phyloP scores from a whole-genome alignment of 2,329 filamentous ascomycete genomes.

The Fonsecaea pugnacius region DNA sequence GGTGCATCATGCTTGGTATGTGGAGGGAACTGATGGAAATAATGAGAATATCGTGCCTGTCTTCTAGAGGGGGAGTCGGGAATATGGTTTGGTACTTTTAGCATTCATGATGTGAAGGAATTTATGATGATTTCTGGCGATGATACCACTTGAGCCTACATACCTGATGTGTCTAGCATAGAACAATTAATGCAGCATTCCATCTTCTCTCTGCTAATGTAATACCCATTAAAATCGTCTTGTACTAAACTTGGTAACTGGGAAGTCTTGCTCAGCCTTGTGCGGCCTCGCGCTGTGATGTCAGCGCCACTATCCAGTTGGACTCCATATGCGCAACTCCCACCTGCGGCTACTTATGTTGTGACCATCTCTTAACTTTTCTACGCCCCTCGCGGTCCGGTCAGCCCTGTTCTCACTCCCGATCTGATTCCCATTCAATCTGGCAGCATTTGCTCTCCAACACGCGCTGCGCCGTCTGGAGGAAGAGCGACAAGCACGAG shows the following conservation, averaged over 20 bases:
- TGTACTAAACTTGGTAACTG: not conserved
- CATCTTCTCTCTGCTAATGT: not conserved
- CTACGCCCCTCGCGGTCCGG: not conserved
- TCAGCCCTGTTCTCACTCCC: not conserved
- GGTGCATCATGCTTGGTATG: slow-evolving; percentile 36
- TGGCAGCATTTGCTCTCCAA: slow-evolving; percentile 41
- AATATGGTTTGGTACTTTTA: not conserved
- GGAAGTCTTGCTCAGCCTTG: not conserved
- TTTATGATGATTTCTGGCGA: slow-evolving; percentile 24
- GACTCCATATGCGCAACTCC: not conserved
- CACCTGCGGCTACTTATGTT: not conserved
- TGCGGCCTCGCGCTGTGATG: slow-evolving; percentile 16
- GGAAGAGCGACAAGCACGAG: slow-evolving; percentile 50
- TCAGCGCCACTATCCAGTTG: slow-evolving; percentile 9
- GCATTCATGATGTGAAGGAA: slow-evolving; percentile 11
- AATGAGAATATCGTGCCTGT: slow-evolving; percentile 33
- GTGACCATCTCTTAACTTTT: not conserved
- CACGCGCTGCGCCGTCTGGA: slow-evolving; percentile 52
- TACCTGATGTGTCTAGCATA: slow-evolving; percentile 2
- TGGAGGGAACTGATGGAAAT: slow-evolving; percentile 33
- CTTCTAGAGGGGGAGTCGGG: slow-evolving; percentile 22
- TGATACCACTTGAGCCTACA: slow-evolving; percentile 13
- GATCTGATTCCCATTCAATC: slow-evolving; percentile 3
- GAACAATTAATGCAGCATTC: slow-evolving; percentile 10
- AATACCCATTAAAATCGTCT: too few relatives aligned